Base-by-base conservation (phyloP, 257 asterid species). In the Paraleonurus japonicus region DNA sequence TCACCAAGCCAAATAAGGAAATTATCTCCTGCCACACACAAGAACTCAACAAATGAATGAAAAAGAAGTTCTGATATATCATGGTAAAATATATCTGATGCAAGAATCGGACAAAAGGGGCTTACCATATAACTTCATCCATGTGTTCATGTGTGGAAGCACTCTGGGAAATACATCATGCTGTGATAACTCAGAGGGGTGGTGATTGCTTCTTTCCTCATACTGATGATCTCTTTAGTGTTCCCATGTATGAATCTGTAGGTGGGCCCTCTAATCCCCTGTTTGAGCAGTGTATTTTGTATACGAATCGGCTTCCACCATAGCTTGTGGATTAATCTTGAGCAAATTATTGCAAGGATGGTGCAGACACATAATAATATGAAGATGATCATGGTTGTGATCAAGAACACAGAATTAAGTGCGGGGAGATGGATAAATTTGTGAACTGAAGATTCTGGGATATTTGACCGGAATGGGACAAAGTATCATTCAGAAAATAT, bases 81-180 rank as follows among this genome's bases (percentile, higher is more conserved):
- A 0, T 30, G 5, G 1, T 30, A n/a, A 6, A 30, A 30, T 30
- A 30, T 30, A 30, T 30, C 8, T 32, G 37, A 7, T 26, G 45
- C 28, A 27, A 47, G 32, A 74, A 74, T 35, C 35, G 28, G 33
- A 10, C 61, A 19, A 28, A 26, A 24, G n/a, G 35, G 39, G 16
- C 2, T 26, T 80, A 87, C 95, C 90, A 57, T 85, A 85, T 60
- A 81, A 22, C 30, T 75, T 80, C 62, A 35, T 81, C 95, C 91
- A 88, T 0, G 80, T 53, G 67, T 80, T 53, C 7, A 75, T 32
- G 24, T 80, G 85, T 19, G 95, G 88, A 9, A 45, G 79, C 26
- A 82, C 16, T 72, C 85, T 77, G 0, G 89, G 85, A 9, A 82
- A 84, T 4, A 85, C 26, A 45, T 87, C 87, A 68, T 88, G 88